Percentiles rank a stretch among this genome's conserved stretches.
These are phyloP conservation scores for Phaeodactylum tricornutum DNA, from an alignment of 108 stramenopile species.

Conservation along the genomic window DNA sequence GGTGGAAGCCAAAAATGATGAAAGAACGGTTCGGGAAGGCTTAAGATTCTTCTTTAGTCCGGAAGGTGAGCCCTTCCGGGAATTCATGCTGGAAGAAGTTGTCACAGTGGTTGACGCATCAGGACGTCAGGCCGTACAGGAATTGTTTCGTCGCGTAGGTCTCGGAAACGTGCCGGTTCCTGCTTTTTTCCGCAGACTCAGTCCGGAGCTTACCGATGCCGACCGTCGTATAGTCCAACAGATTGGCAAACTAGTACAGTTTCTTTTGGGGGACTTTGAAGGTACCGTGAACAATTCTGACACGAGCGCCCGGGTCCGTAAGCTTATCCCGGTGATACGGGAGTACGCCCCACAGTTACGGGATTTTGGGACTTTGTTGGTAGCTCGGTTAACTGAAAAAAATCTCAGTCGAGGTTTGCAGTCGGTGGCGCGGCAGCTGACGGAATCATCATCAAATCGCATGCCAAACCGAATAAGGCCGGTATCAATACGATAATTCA, in stretches of 20 bases:
- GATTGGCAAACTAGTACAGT: conserved; percentile 64
- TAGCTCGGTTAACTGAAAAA: conserved; percentile 64
- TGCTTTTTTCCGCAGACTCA: conserved; percentile 55
- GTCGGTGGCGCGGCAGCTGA: conserved; percentile 22
- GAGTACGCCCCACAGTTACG: conserved; percentile 67
- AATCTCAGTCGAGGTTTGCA: conserved; percentile 52
- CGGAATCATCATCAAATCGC: too few species aligned
- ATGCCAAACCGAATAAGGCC: too few species aligned
- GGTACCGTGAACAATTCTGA: conserved; percentile 22
- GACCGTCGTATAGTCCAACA: conserved; percentile 67
- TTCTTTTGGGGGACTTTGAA: conserved; percentile 68
- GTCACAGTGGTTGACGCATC: conserved; percentile 76
- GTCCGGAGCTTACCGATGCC: conserved; percentile 41
- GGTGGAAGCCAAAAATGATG: conserved; percentile 32
- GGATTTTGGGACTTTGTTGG: conserved; percentile 53
- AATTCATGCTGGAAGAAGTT: conserved; percentile 86
- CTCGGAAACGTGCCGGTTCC: conserved; percentile 58
- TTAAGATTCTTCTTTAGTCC: conserved; percentile 86
- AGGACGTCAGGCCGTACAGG: conserved; percentile 53
- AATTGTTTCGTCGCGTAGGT: conserved; percentile 37
- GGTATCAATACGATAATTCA: too few species aligned
- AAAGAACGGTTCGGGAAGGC: conserved; percentile 73
- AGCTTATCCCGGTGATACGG: conserved; percentile 56
- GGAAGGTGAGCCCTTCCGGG: conserved; percentile 84
- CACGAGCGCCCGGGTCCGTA: conserved; percentile 28